A percentile compares a stretch with the other conserved stretches of the same genome.
Evolutionary conservation across 2,329 filamentous ascomycete genomes (phyloP).

Genomic region (Dryadomyces sulphureus): DNA sequence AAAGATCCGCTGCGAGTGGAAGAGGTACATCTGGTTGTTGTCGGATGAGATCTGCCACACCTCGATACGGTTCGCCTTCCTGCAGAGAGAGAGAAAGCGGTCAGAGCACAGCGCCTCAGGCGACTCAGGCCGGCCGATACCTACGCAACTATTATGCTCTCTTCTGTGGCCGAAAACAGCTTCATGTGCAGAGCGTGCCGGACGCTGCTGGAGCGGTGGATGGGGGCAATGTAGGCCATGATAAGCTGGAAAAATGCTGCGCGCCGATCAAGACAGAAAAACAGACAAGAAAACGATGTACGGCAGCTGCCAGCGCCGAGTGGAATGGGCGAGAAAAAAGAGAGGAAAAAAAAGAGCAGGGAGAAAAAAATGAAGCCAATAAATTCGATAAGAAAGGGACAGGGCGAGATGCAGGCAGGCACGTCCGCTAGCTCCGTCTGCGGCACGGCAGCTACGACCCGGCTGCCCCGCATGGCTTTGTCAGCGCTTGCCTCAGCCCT

Average conservation of each 20-base stretch:
- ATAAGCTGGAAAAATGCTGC: background rate
- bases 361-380: constrained; percentile 21
- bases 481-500: background rate
- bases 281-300: background rate
- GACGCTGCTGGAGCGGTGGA: constrained; percentile 83
- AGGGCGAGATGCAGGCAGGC: no score
- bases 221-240: constrained; percentile 92
- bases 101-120: background rate
- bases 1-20: constrained; percentile 59
- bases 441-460: background rate
- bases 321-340: no score
- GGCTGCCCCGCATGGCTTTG: background rate
- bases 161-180: constrained; percentile 58
- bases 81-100: constrained; percentile 22
- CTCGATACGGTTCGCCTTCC: constrained; percentile 75
- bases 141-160: constrained; percentile 80
- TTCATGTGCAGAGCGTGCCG: constrained; percentile 73
- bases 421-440: background rate
- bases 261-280: background rate
- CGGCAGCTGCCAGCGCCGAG: background rate
- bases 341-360: background rate
- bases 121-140: constrained; percentile 17
- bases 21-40: constrained; percentile 50
- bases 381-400: background rate
- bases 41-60: constrained; percentile 59